Conservation (phyloP, 768 basidiomycete species). For the Gymnopilus dilepis region DNA sequence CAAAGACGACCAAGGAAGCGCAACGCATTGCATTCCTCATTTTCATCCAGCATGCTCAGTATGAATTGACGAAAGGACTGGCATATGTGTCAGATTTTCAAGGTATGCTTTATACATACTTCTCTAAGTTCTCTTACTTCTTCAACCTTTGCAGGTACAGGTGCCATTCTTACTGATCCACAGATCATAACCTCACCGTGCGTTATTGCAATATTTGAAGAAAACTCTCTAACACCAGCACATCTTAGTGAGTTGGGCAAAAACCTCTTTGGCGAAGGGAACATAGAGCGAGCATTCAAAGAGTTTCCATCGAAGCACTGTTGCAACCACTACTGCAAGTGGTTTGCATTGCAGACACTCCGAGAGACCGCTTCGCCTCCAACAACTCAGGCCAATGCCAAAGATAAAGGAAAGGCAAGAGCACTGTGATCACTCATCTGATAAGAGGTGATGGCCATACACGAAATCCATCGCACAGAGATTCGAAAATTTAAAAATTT, state of each 20-base stretch:
- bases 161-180: constrained; percentile 21
- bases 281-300: constrained; percentile 7
- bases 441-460: no score
- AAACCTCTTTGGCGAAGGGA: constrained; percentile 16
- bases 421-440: no score
- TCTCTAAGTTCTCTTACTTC: neutral
- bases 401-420: no score
- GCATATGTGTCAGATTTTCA: constrained; percentile 23
- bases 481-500: no score
- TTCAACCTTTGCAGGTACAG: constrained; percentile 10
- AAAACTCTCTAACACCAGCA: neutral
- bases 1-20: constrained; percentile 5
- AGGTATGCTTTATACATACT: neutral
- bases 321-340: constrained; percentile 18
- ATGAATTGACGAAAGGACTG: constrained; percentile 10
- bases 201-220: neutral
- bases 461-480: no score
- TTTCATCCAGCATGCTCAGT: constrained; percentile 28
- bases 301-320: constrained; percentile 5
- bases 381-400: no score
- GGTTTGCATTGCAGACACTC: constrained; percentile 3
- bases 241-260: neutral
- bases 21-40: constrained; percentile 15
- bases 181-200: constrained; percentile 21
- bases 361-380: neutral